phyloP scores from a whole-genome alignment of 2,329 filamentous ascomycete species.

The Microsporum canis region DNA sequence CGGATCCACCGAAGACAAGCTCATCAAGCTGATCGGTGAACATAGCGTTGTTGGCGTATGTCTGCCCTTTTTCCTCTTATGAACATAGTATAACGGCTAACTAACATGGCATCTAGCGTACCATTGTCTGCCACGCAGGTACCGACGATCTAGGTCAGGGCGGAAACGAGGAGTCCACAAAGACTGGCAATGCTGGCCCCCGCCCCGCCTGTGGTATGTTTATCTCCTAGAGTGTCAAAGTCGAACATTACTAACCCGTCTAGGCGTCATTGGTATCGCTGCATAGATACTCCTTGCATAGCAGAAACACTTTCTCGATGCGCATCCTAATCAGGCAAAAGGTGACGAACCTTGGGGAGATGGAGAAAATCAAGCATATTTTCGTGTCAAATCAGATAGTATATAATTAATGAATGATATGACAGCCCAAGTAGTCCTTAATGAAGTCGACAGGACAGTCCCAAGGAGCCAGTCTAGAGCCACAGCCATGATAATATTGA shows the following conservation, averaged over 20 bases:
- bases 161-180: conserved; percentile 86
- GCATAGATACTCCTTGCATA: conserved; percentile 43
- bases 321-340: neutral
- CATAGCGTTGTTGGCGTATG: conserved; percentile 86
- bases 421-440: neutral
- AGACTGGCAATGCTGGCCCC: conserved; percentile 89
- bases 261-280: conserved; percentile 82
- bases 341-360: neutral
- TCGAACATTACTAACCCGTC: neutral
- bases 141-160: conserved; percentile 96
- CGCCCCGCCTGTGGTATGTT: conserved; percentile 85
- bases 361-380: neutral
- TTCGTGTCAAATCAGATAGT: neutral
- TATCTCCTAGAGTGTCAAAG: neutral
- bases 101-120: conserved; percentile 50
- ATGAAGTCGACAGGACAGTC: neutral
- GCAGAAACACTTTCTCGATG: neutral
- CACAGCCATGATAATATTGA: neutral
- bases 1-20: conserved; percentile 66
- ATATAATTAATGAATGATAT: neutral
- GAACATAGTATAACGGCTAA: neutral
- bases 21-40: conserved; percentile 91
- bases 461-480: neutral
- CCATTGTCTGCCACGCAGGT: conserved; percentile 85
- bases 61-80: conserved; percentile 11